Conservation (phyloP, 1,139 yeast species). For the Geotrichum fermentans region DNA sequence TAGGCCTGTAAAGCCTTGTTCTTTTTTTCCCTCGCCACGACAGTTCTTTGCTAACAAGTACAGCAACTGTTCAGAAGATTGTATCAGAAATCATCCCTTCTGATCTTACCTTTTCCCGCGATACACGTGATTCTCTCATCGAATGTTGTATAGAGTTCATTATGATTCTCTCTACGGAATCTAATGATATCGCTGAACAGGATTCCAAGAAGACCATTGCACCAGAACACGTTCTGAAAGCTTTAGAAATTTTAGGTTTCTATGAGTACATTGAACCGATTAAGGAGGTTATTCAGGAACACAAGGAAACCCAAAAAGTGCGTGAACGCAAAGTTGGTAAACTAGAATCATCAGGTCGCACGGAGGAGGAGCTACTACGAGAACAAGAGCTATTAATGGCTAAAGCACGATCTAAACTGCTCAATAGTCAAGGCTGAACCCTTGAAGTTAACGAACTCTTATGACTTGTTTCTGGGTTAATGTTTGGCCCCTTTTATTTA, state of each 20-base stretch:
- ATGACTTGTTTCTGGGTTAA: background rate
- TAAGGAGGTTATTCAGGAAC: slow-evolving; percentile 76
- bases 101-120: slow-evolving; percentile 84
- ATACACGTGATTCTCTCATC: slow-evolving; percentile 90
- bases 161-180: slow-evolving; percentile 88
- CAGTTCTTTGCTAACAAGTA: background rate
- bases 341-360: slow-evolving; percentile 84
- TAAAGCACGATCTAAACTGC: slow-evolving; percentile 62
- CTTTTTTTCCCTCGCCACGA: background rate
- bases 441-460: background rate
- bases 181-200: slow-evolving; percentile 93
- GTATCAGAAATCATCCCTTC: slow-evolving; percentile 83
- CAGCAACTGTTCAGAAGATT: slow-evolving; percentile 93
- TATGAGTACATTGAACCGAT: slow-evolving; percentile 77
- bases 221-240: slow-evolving; percentile 90
- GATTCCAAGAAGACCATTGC: slow-evolving; percentile 96
- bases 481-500: background rate
- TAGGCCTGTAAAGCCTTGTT: too few relatives aligned
- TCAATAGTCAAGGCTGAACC: slow-evolving; percentile 24
- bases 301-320: slow-evolving; percentile 71
- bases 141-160: slow-evolving; percentile 95
- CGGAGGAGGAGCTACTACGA: slow-evolving; percentile 84
- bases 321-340: slow-evolving; percentile 90
- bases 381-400: slow-evolving; percentile 93
- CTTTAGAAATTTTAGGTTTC: slow-evolving; percentile 83